phyloP scores from a whole-genome alignment of 352 stramenopile species.

The Pythium inflatum region DNA sequence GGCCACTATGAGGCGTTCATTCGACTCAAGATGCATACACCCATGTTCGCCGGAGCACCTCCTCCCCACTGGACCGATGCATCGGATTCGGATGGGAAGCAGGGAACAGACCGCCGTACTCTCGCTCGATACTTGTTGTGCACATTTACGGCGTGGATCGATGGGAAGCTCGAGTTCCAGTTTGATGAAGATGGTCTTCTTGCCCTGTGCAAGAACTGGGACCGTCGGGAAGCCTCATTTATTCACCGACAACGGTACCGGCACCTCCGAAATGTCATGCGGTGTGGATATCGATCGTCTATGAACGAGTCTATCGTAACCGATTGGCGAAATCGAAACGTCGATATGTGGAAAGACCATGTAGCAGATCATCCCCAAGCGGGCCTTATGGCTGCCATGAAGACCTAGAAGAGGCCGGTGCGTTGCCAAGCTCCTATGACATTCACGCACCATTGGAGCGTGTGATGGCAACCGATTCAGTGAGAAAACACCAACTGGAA shows the following conservation, averaged over 20 bases:
- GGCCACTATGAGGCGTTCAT: background rate
- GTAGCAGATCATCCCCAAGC: no score
- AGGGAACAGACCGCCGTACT: slow-evolving; percentile 1
- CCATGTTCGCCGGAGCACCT: slow-evolving; percentile 6
- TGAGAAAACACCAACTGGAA: background rate
- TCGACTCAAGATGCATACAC: slow-evolving; percentile 10
- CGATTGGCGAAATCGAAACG: slow-evolving; percentile 19
- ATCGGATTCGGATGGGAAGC: no score
- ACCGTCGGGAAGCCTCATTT: background rate
- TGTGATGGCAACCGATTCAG: background rate
- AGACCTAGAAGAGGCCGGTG: no score
- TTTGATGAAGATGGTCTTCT: slow-evolving; percentile 3
- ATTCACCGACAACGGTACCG: slow-evolving; percentile 13
- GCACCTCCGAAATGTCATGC: background rate
- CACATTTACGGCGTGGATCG: slow-evolving; percentile 7
- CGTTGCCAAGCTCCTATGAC: no score
- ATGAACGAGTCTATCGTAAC: slow-evolving; percentile 1
- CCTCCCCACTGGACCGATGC: no score
- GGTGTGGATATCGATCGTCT: background rate
- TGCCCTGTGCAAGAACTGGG: background rate
- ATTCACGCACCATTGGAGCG: no score
- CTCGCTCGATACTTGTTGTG: background rate
- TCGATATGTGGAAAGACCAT: slow-evolving; percentile 7
- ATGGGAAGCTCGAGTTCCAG: background rate
- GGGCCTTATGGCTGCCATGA: no score